These are phyloP conservation scores for Panaeolus papilionaceus DNA, from an alignment of 768 basidiomycete species.

Conservation along the genomic window DNA sequence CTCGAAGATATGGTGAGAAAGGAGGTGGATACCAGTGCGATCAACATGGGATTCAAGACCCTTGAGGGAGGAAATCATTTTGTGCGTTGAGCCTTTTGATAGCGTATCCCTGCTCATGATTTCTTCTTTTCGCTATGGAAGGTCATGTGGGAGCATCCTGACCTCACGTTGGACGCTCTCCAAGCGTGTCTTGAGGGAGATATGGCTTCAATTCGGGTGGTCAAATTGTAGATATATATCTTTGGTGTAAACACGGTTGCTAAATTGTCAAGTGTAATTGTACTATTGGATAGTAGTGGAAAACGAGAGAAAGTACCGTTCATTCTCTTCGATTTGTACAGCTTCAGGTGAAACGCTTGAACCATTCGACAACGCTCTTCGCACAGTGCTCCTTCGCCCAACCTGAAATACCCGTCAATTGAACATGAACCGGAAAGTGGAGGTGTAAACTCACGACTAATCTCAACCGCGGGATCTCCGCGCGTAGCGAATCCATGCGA, in stretches of 20 bases:
- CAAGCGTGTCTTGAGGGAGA: neutral
- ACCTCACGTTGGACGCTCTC: neutral
- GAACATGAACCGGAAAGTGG: too few species aligned
- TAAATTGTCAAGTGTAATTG: too few species aligned
- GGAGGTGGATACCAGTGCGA: neutral
- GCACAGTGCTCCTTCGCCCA: conserved; percentile 70
- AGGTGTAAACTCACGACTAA: conserved; percentile 38
- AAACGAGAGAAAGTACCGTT: too few species aligned
- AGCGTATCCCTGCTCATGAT: neutral
- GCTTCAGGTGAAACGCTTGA: conserved; percentile 45
- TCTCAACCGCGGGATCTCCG: conserved; percentile 48
- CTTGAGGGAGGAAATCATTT: neutral
- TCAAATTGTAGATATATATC: too few species aligned
- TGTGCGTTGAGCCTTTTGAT: neutral
- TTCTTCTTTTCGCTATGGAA: neutral
- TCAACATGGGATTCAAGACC: neutral
- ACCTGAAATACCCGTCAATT: conserved; percentile 38
- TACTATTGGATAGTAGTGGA: too few species aligned
- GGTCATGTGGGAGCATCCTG: conserved; percentile 8
- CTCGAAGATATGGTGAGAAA: neutral
- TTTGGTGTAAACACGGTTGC: too few species aligned
- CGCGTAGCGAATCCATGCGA: conserved; percentile 56
- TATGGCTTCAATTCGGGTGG: neutral
- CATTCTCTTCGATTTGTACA: too few species aligned
- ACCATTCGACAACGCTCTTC: conserved; percentile 56